A percentile compares a stretch with the other conserved stretches of the same genome.
Evolutionary conservation across 306 rosid genomes (phyloP).

Genomic region (Myrica gale): DNA sequence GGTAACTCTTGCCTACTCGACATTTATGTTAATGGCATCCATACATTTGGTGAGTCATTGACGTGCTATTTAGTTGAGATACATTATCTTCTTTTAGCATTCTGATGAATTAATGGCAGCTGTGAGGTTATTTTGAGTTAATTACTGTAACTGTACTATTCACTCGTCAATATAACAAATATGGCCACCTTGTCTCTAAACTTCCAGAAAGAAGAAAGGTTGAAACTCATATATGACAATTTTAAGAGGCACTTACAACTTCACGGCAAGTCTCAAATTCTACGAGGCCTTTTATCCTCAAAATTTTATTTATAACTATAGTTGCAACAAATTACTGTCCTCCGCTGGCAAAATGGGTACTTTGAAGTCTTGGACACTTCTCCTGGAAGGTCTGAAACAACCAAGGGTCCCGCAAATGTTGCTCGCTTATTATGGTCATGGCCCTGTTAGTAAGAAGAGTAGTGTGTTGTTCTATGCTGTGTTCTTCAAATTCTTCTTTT

Average conservation of each 20-base stretch:
- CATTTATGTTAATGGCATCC: not conserved
- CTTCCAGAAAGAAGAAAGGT: not conserved
- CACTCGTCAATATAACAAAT: not conserved
- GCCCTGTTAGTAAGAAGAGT: too few relatives aligned
- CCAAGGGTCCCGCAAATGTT: too few relatives aligned
- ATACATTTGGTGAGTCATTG: conserved; percentile 1
- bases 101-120: not conserved
- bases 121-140: not conserved
- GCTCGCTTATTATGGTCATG: too few relatives aligned
- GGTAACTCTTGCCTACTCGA: conserved; percentile 48
- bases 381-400: too few relatives aligned
- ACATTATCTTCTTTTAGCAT: not conserved
- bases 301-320: too few relatives aligned
- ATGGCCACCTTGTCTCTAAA: not conserved
- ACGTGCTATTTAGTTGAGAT: not conserved
- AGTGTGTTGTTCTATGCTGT: too few relatives aligned
- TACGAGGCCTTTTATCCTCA: too few relatives aligned
- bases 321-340: too few relatives aligned
- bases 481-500: conserved; percentile 18
- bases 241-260: not conserved
- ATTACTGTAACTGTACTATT: not conserved
- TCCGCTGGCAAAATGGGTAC: too few relatives aligned
- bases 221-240: not conserved
- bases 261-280: conserved; percentile 1
- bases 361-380: too few relatives aligned